These are phyloP conservation scores for Suillus occidentalis DNA, from an alignment of 768 basidiomycete species.

Conservation along the genomic window DNA sequence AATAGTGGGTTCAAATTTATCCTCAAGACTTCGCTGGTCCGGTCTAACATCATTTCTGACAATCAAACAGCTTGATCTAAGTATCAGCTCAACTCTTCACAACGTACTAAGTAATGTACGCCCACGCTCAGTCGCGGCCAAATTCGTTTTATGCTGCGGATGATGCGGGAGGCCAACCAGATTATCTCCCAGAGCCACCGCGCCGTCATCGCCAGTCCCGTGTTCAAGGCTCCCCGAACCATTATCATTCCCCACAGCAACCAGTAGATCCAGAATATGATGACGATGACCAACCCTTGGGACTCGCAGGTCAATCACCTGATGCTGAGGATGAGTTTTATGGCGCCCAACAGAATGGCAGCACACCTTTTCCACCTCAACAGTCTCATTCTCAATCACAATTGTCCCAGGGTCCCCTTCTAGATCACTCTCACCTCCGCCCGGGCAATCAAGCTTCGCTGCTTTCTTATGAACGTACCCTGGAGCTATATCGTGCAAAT, in stretches of 20 bases:
- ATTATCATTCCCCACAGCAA: slow-evolving; percentile 19
- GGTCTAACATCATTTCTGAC: background rate
- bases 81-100: background rate
- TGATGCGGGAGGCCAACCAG: slow-evolving; percentile 8
- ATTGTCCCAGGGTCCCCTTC: slow-evolving; percentile 53
- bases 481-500: slow-evolving; percentile 96
- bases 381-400: slow-evolving; percentile 68
- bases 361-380: slow-evolving; percentile 32
- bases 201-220: slow-evolving; percentile 23
- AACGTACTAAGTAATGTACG: slow-evolving; percentile 24
- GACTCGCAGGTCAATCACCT: slow-evolving; percentile 26
- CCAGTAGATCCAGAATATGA: slow-evolving; percentile 35
- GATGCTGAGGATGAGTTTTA: slow-evolving; percentile 46
- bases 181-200: slow-evolving; percentile 13
- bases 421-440: slow-evolving; percentile 90
- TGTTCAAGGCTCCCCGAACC: slow-evolving; percentile 17
- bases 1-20: background rate
- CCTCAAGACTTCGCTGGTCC: background rate
- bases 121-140: slow-evolving; percentile 35
- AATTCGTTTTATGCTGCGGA: slow-evolving; percentile 36
- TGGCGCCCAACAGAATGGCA: slow-evolving; percentile 14
- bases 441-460: slow-evolving; percentile 92
- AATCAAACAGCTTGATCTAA: background rate
- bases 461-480: slow-evolving; percentile 92
- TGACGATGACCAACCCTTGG: slow-evolving; percentile 42